phyloP scores from a whole-genome alignment of 2,329 filamentous ascomycete genomes.

The Fusarium succisae region DNA sequence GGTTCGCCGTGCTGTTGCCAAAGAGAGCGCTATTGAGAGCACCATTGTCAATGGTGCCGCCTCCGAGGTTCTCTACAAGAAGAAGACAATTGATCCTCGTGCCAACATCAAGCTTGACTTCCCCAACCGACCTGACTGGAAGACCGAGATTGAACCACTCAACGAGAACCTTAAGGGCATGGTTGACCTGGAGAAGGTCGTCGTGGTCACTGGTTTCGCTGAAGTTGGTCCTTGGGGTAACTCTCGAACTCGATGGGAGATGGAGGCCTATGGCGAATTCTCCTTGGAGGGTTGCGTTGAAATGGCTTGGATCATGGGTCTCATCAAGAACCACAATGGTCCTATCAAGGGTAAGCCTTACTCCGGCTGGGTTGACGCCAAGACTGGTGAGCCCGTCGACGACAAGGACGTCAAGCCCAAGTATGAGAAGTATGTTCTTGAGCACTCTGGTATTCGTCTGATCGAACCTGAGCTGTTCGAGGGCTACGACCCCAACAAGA shows the following conservation, averaged over 20 bases:
- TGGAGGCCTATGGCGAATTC: constrained; percentile 97
- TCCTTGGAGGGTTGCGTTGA: constrained; percentile 97
- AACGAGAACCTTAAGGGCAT: constrained; percentile 92
- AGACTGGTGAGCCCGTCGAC: constrained; percentile 93
- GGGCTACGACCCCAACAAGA: constrained; percentile 98
- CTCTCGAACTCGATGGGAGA: constrained; percentile 97
- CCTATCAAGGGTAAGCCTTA: constrained; percentile 95
- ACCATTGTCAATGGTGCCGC: constrained; percentile 95
- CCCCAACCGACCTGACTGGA: constrained; percentile 89
- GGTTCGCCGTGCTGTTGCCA: constrained; percentile 90
- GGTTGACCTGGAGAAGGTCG: constrained; percentile 98
- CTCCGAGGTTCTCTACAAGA: constrained; percentile 93
- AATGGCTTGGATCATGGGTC: constrained; percentile 99
- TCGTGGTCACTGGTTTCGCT: constrained; percentile 95
- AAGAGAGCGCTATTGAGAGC: constrained; percentile 96
- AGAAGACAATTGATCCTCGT: constrained; percentile 89
- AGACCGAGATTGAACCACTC: constrained; percentile 87
- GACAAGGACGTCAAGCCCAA: constrained; percentile 98
- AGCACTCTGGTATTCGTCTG: constrained; percentile 95
- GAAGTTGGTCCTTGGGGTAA: constrained; percentile 99
- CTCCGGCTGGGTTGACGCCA: constrained; percentile 95
- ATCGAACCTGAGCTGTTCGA: constrained; percentile 98
- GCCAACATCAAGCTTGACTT: constrained; percentile 99
- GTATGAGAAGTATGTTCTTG: constrained; percentile 96
- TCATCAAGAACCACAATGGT: constrained; percentile 98